phyloP scores from a whole-genome alignment of 2,329 filamentous ascomycete species.

The Apiospora aurea region DNA sequence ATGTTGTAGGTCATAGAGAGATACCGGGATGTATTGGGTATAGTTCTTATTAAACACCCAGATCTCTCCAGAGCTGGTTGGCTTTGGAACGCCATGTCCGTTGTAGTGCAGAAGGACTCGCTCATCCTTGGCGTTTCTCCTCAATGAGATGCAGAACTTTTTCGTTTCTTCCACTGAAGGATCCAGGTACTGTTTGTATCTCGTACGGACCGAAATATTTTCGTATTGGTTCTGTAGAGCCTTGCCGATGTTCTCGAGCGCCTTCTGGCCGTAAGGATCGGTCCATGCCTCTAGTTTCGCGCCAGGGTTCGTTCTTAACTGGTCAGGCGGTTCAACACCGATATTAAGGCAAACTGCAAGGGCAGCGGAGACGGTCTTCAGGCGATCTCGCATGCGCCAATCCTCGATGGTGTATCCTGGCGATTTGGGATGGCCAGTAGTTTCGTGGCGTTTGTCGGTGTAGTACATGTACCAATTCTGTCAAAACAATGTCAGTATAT shows the following conservation, averaged over 20 bases:
- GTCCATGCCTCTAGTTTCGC: conserved; percentile 97
- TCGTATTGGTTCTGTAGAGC: conserved; percentile 96
- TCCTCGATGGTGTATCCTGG: conserved; percentile 76
- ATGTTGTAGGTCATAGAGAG: conserved; percentile 90
- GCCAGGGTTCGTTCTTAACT: conserved; percentile 92
- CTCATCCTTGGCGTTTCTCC: conserved; percentile 94
- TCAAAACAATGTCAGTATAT: background rate
- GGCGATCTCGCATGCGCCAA: conserved; percentile 95
- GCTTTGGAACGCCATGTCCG: conserved; percentile 94
- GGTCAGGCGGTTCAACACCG: conserved; percentile 95
- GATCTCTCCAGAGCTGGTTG: conserved; percentile 93
- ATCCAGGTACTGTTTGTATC: conserved; percentile 96
- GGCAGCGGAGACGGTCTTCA: conserved; percentile 96
- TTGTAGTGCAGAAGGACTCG: conserved; percentile 98
- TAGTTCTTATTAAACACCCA: conserved; percentile 99
- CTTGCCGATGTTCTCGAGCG: conserved; percentile 94
- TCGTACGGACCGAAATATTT: conserved; percentile 90
- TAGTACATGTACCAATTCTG: conserved; percentile 99
- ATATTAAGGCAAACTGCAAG: conserved; percentile 96
- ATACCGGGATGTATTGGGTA: conserved; percentile 97
- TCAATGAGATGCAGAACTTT: conserved; percentile 90
- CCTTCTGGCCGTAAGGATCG: conserved; percentile 85
- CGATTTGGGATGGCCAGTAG: conserved; percentile 84
- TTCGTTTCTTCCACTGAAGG: conserved; percentile 97
- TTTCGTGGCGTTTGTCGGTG: conserved; percentile 97